Conservation (phyloP, 805 yeast genomes). For the Groenewaldozyma tartarivorans region DNA sequence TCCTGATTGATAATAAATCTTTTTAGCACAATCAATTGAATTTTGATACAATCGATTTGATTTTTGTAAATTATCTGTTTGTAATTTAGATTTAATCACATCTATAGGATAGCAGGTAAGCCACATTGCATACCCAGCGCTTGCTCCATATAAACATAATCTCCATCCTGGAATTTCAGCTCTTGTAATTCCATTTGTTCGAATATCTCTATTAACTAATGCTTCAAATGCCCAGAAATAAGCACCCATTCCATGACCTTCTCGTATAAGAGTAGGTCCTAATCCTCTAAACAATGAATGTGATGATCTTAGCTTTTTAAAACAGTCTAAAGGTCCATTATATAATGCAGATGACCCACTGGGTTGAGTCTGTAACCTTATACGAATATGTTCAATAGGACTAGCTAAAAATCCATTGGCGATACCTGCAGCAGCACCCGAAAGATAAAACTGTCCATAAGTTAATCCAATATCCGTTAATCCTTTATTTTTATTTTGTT, state of each 20-base stretch:
- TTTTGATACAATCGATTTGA: slow-evolving; percentile 49
- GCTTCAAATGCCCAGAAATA: slow-evolving; percentile 91
- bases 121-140: slow-evolving; percentile 91
- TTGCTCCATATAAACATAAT: slow-evolving; percentile 79
- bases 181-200: slow-evolving; percentile 39
- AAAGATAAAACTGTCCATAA: slow-evolving; percentile 58
- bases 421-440: slow-evolving; percentile 89
- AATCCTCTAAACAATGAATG: slow-evolving; percentile 69
- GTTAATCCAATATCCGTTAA: slow-evolving; percentile 32
- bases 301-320: slow-evolving; percentile 43
- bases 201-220: slow-evolving; percentile 57
- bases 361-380: slow-evolving; percentile 85
- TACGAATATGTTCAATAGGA: slow-evolving; percentile 93
- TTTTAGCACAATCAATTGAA: slow-evolving; percentile 48
- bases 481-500: slow-evolving; percentile 32
- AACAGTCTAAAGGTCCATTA: slow-evolving; percentile 67
- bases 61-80: slow-evolving; percentile 57
- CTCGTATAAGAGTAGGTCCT: slow-evolving; percentile 74
- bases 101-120: slow-evolving; percentile 76
- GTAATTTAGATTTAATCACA: slow-evolving; percentile 82
- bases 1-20: slow-evolving; percentile 52
- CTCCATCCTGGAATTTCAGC: slow-evolving; percentile 80
- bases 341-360: slow-evolving; percentile 38
- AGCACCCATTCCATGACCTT: slow-evolving; percentile 66
- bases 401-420: slow-evolving; percentile 83